phyloP scores from a whole-genome alignment of 1,284 basidiomycete genomes.

The Cutaneotrichosporon cyanovorans region DNA sequence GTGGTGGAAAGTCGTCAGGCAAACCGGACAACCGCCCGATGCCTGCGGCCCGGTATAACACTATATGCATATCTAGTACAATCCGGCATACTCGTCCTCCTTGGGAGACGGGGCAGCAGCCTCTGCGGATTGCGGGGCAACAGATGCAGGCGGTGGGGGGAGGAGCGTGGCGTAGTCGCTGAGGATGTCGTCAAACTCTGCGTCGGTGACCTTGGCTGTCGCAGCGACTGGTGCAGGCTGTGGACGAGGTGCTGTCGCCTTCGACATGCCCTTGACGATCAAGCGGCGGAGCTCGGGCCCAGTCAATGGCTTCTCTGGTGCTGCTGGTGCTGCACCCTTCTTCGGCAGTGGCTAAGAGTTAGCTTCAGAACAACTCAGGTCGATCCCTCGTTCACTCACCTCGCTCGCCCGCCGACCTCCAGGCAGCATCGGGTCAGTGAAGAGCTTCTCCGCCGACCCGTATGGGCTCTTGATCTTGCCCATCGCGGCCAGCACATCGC shows the following conservation, averaged over 20 bases:
- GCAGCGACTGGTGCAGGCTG: constrained; percentile 2
- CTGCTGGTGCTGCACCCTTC: constrained; percentile 11
- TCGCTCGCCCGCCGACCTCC: constrained; percentile 34
- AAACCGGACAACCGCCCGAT: too few relatives aligned
- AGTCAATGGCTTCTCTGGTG: constrained; percentile 53
- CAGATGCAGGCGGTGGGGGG: constrained; percentile 29
- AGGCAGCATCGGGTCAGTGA: constrained; percentile 39
- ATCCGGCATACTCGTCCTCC: constrained; percentile 41
- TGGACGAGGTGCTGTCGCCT: constrained; percentile 49
- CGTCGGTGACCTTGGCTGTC: constrained; percentile 15
- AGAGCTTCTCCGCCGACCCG: constrained; percentile 66
- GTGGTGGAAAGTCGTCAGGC: too few relatives aligned
- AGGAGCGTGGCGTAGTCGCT: constrained; percentile 39
- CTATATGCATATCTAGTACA: constrained; percentile 21
- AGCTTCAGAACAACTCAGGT: too few relatives aligned
- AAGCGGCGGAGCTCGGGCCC: constrained; percentile 61
- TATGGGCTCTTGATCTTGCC: constrained; percentile 60
- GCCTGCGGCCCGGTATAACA: too few relatives aligned
- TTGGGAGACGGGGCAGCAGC: constrained; percentile 2
- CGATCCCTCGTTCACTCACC: constrained; percentile 16
- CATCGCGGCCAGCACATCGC: constrained; percentile 72
- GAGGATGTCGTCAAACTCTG: constrained; percentile 41
- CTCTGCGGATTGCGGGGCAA: background rate
- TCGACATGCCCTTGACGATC: constrained; percentile 62
- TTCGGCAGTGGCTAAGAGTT: constrained; percentile 1